Evolutionary conservation across 2,329 filamentous ascomycete genomes (phyloP), one percentile per base, ranked within the genome.

Genomic region (Calonectria pteridis): DNA sequence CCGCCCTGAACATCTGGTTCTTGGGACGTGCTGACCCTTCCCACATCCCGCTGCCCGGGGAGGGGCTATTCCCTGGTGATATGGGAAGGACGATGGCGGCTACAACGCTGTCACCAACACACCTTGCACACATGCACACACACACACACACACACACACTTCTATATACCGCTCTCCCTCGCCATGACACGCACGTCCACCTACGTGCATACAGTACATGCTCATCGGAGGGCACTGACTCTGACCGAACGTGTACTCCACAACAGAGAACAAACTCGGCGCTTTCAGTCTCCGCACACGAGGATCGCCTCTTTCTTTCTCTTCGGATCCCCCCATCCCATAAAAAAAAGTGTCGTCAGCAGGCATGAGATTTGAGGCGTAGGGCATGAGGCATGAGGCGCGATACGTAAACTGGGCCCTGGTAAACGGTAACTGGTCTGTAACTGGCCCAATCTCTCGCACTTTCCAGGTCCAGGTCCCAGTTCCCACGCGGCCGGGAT

Each of bases 1-100:
- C 35, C 67, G 72, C 76, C 77, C 72, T 73, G 74, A 67, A 63
- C 20, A 78, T 59, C 67, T 74, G 64, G 62, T 66, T 77, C 67
- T 59, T 59, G 55, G 55, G 55, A 59, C 55, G 55, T 59, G 55
- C 55, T 59, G 55, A 37, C 26, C 72, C 71, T 71, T 68, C 40
- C 53, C 71, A 78, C 69, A 59, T 77, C 73, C 69, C 67, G 67
- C 23, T 28, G 26, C 29, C 67, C 20, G 20, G 31, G 55, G 55
- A 59, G 33, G 55, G n/a, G 20, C 23, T 59, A 37, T 37, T 59
- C 55, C 55, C 33, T 59, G 33, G 33, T 59, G 55, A 37, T 58
- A 53, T 23, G 55, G 31, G 26, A 35, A 16, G 33, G 55, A 46
- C 43, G 43, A 46, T 35, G 55, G 35, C 55, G 35, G 55, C 55